Conservation (phyloP, 2,329 filamentous ascomycete species). For the Penicillium glabrum region DNA sequence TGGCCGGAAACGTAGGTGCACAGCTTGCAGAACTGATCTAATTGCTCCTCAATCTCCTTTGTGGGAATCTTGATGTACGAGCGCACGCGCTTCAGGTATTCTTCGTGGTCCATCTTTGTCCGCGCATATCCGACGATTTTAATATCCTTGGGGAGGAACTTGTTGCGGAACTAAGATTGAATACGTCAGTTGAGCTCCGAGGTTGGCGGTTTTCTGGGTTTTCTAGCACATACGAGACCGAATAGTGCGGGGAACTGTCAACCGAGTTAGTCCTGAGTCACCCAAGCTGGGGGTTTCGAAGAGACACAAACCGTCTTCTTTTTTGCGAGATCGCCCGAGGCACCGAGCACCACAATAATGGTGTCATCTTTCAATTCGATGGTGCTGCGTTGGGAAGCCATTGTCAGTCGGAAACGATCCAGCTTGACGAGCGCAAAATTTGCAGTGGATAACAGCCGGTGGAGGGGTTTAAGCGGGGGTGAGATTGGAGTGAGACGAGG, state of each 20-base stretch:
- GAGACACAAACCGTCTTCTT: conserved; percentile 85
- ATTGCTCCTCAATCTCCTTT: conserved; percentile 93
- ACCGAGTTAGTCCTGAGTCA: conserved; percentile 20
- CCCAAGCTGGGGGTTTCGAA: background rate
- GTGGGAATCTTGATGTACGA: conserved; percentile 99
- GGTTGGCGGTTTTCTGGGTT: background rate
- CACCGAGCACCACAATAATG: conserved; percentile 91
- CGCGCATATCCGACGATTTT: conserved; percentile 98
- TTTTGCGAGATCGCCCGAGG: conserved; percentile 96
- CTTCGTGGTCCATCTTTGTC: conserved; percentile 98
- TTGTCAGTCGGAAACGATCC: conserved; percentile 31
- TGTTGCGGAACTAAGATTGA: conserved; percentile 79
- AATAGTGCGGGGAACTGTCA: conserved; percentile 90
- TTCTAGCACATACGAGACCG: conserved; percentile 73
- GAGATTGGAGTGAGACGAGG: background rate
- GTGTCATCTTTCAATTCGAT: conserved; percentile 99
- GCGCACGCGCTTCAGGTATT: conserved; percentile 90
- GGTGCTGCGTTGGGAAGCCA: conserved; percentile 57
- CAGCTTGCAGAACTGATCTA: conserved; percentile 81
- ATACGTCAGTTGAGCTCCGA: conserved; percentile 10
- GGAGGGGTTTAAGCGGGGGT: conserved; percentile 18
- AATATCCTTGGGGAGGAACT: conserved; percentile 95
- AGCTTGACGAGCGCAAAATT: conserved; percentile 13
- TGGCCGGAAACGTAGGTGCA: conserved; percentile 97
- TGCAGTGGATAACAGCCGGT: conserved; percentile 13